Evolutionary conservation across 2,329 filamentous ascomycete genomes (phyloP), one percentile per base, ranked within the genome.

Genomic region (Hymenoscyphus scutula): DNA sequence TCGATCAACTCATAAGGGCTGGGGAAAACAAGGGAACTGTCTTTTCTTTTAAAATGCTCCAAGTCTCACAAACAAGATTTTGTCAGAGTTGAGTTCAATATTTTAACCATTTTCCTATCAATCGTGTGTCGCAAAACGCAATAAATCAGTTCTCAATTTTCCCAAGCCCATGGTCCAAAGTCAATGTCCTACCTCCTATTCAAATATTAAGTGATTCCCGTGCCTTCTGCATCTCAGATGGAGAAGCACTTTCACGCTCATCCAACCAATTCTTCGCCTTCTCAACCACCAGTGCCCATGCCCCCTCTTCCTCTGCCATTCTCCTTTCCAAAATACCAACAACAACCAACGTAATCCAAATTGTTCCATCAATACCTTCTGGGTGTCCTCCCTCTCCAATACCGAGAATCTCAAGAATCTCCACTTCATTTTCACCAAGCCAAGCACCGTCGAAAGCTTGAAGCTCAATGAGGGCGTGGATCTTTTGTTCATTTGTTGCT

Each of bases 221-320:
- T 48, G 8, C 45, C 45, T 51, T 51, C 45, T 25, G 10, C 45
- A 51, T 25, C 4, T 27, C 45, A 23, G 45, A 10, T 13, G 19
- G 45, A 25, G 45, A 51, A 51, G 19, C 13, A 15, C 29, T 32
- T 5, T 45, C 53, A 8, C 19, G 48, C 1, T 32, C 66, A 34
- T 69, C 66, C 54, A 87, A 59, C 83, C 84, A 89, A 0, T 55
- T 69, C 69, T 75, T 77, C 0, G 83, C 86, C 77, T 89, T 89
- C 10, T 82, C 81, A 17, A 81, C 84, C 45, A 89, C 75, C 77
- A 90, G 77, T 65, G 87, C 86, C 87, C 87, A 90, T 6, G 79
- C 78, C 2, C 85, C 86, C 70, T 77, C 75, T 58, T 83, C 77
- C 0, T 65, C 74, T 0, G 38, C 67, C 62, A 84, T 68, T 60